Evolutionary conservation across 2,329 filamentous ascomycete genomes (phyloP).

Genomic region (Fusarium xyrophilum): DNA sequence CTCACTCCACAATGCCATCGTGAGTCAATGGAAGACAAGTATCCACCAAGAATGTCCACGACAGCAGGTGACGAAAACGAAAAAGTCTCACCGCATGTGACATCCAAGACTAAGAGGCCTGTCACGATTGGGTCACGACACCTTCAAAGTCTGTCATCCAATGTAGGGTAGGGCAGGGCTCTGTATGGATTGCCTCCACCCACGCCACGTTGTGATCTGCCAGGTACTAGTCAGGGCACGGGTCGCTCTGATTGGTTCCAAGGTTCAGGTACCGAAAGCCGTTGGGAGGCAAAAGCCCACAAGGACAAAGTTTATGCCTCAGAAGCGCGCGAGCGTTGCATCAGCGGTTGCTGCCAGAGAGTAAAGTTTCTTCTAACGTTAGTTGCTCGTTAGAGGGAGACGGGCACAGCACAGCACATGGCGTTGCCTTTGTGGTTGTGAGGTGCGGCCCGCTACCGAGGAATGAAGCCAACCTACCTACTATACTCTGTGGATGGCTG

Average conservation of each 20-base stretch:
- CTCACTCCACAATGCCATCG: slow-evolving; percentile 4
- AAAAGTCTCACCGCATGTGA: slow-evolving; percentile 1
- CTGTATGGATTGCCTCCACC: slow-evolving; percentile 5
- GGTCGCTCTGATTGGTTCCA: slow-evolving; percentile 18
- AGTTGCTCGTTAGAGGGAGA: neutral
- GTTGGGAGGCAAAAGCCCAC: slow-evolving; percentile 20
- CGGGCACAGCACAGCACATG: neutral
- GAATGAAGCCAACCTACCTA: neutral
- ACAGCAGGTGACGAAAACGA: neutral
- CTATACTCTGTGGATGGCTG: neutral
- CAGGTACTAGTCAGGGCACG: slow-evolving; percentile 34
- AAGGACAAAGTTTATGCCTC: slow-evolving; percentile 23
- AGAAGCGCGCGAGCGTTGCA: neutral
- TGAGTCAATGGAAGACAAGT: neutral
- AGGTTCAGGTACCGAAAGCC: slow-evolving; percentile 5
- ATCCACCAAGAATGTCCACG: neutral
- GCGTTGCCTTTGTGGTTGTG: slow-evolving; percentile 1
- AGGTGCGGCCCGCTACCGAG: slow-evolving; percentile 18
- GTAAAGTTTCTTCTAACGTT: slow-evolving; percentile 14
- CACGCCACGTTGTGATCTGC: slow-evolving; percentile 35
- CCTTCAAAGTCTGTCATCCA: slow-evolving; percentile 1
- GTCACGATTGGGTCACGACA: slow-evolving; percentile 6
- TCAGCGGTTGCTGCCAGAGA: neutral
- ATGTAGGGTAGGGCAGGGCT: slow-evolving; percentile 21
- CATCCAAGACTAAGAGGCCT: neutral